Evolutionary conservation across 371 early-diverging fungal species (phyloP), one percentile per base, ranked within the genome.

Genomic region (Lichtheimia hyalospora): DNA sequence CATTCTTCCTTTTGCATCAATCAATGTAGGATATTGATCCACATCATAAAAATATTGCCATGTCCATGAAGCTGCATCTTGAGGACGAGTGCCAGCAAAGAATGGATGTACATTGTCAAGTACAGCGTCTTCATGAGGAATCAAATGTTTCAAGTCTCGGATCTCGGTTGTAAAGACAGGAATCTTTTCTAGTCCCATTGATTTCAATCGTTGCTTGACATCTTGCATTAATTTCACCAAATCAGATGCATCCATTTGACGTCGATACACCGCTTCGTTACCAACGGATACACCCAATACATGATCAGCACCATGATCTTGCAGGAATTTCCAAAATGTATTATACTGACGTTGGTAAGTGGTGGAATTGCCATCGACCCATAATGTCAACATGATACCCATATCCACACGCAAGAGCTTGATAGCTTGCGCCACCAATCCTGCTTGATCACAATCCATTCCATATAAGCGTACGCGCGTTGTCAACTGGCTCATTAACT

Each of bases 21-120:
- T 21, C 43, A 67, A 28, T 4, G 62, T 58, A 3, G 64, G 68
- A 13, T 64, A 68, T 34, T 69, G 65, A 25, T 65, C 69, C n/a
- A 60, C 62, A 12, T 59, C 62, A 34, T 62, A 69, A 34, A 81
- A 68, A 54, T 84, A 83, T 27, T 71, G 70, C 66, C 79, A 86
- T 43, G 80, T 74, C 79, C 78, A 83, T 46, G 68, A 52, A 49
- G 82, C 80, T 7, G 85, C 86, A 3, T 67, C 69, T 3, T 78
- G 62, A 6, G 80, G 78, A 8, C 70, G 68, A 5, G 69, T 72
- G 18, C 85, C 85, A 12, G 85, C 83, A 75, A 86, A 88, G 77
- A 85, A 86, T 10, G 88, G 88, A 72, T 86, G 87, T 5, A 82
- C 82, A 62, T 88, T 83, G 54, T 82, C 82, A 43, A 78, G 74